Conservation (phyloP, 2,329 filamentous ascomycete genomes). For the Pestalotiopsis sp. region DNA sequence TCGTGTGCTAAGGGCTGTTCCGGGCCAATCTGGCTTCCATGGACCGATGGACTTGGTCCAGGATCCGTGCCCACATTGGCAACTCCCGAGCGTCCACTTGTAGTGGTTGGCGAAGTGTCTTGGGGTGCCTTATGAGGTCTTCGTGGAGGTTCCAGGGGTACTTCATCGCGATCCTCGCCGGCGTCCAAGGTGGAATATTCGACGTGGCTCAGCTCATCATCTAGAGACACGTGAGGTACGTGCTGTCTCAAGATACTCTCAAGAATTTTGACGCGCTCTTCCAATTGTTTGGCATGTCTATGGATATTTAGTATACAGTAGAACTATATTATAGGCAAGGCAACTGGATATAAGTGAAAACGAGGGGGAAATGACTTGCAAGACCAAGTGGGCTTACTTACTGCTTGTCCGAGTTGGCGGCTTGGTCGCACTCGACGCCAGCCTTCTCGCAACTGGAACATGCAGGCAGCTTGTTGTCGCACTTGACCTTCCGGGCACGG, state of each 20-base stretch:
- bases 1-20: constrained; percentile 24
- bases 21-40: constrained; percentile 7
- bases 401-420: constrained; percentile 8
- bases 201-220: neutral
- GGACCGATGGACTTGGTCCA: constrained; percentile 3
- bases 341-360: neutral
- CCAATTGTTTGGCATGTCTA: constrained; percentile 5
- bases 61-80: neutral
- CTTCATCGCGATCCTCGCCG: neutral
- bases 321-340: neutral
- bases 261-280: constrained; percentile 5
- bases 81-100: neutral
- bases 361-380: neutral
- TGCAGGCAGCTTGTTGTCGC: constrained; percentile 91
- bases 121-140: neutral
- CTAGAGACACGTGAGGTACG: constrained; percentile 1
- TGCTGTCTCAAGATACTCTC: constrained; percentile 2
- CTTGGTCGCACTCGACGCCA: constrained; percentile 11
- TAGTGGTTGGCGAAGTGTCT: neutral
- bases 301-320: neutral
- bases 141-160: too few relatives aligned
- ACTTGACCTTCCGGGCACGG: constrained; percentile 76
- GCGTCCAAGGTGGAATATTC: neutral
- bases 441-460: constrained; percentile 76
- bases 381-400: neutral